These are phyloP conservation scores for Populus davidiana DNA, from an alignment of 345 rosid species.

Conservation along the genomic window DNA sequence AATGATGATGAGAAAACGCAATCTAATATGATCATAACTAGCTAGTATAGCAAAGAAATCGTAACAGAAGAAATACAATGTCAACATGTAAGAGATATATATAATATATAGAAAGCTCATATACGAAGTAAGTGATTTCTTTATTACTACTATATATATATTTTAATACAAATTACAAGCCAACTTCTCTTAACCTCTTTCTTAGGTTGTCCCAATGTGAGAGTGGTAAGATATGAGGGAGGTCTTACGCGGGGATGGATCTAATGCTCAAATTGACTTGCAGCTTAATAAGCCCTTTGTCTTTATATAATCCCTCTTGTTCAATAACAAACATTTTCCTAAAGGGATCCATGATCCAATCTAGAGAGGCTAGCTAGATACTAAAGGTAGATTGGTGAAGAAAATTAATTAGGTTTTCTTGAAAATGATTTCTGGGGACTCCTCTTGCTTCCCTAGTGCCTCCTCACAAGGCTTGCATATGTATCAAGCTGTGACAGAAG, in stretches of 20 bases:
- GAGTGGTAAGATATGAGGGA: conserved; percentile 43
- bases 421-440: conserved; percentile 30
- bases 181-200: not conserved
- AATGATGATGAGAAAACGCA: not conserved
- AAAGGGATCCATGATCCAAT: not conserved
- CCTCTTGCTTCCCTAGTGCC: conserved; percentile 27
- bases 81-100: not conserved
- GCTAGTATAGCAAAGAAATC: too few species aligned
- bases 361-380: not conserved
- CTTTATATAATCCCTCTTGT: not conserved
- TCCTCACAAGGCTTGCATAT: conserved; percentile 19
- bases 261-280: conserved; percentile 50
- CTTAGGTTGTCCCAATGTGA: conserved; percentile 12
- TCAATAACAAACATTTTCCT: too few species aligned
- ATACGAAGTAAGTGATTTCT: not conserved
- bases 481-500: conserved; percentile 20
- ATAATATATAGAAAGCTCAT: not conserved
- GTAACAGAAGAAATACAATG: not conserved
- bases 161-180: not conserved
- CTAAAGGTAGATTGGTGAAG: not conserved
- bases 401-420: not conserved
- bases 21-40: too few species aligned
- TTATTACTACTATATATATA: not conserved
- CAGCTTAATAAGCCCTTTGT: not conserved
- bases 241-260: conserved; percentile 56